Base-by-base conservation (phyloP, 495 filamentous ascomycete species). In the Penicillium taxi region DNA sequence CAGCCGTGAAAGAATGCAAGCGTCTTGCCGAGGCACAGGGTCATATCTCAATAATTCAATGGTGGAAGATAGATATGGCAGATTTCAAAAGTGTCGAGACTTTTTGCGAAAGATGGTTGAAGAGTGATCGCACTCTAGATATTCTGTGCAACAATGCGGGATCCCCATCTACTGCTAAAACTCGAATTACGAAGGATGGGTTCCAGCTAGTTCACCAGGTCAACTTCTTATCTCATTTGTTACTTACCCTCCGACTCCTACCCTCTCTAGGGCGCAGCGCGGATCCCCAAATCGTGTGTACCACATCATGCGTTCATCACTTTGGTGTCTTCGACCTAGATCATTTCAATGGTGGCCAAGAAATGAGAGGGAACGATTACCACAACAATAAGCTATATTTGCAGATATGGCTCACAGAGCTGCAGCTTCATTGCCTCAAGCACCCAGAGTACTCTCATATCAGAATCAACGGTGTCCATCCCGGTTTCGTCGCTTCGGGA, bases 21-120 rank as follows among this genome's bases (percentile, higher is more conserved):
- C 16, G 25, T 0, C 17, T 49, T 12, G 49, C 55, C 4, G 17
- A 34, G 16, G 32, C 37, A 9, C 18, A 44, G 3, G 49, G 47
- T 9, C 49, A 58, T 20, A 21, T 34, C 6, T 45, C 66, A 3
- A 58, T 22, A 0, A 64, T 66, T n/a, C 59, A 75, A 26, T 67
- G 71, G 27, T 74, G 71, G 64, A 45, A 58, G 12, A 33, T 81
- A 0, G 74, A 79, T 31, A 66, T 78, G 55, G 55, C 51, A 12
- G 52, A 56, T 8, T 61, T 74, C 27, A 36, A 40, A 5, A 72
- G 63, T 1, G 53, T 76, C 11, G 59, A 67, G 20, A 52, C 53
- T 0, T 76, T 77, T 31, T 61, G 40, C 6, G n/a, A 42, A 9
- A 50, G 53, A 19, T 58, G 55, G 55, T 2, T 53, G n/a, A 2